Evolutionary conservation across 2,329 filamentous ascomycete genomes (phyloP).

Genomic region (Tolypocladium paradoxum): DNA sequence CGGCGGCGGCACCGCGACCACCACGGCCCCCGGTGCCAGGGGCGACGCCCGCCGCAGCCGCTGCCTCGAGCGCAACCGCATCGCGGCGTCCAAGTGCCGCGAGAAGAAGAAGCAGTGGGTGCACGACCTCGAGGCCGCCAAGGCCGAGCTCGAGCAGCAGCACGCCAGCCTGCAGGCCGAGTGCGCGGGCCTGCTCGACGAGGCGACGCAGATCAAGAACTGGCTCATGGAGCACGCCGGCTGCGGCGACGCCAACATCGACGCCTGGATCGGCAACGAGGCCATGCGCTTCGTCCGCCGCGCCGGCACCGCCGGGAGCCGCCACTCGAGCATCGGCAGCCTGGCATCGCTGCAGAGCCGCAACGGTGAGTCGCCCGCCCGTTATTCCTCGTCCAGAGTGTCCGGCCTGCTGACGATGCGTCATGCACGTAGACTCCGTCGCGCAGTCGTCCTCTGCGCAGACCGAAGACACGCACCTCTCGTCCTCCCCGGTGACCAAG

Average conservation of each 20-base stretch:
- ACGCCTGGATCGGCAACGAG: slow-evolving; percentile 42
- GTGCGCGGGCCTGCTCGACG: slow-evolving; percentile 28
- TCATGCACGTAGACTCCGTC: not conserved
- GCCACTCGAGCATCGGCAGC: slow-evolving; percentile 3
- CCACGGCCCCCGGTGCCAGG: not conserved
- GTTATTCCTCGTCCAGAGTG: not conserved
- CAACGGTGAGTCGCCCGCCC: not conserved
- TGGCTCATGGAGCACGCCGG: slow-evolving; percentile 39
- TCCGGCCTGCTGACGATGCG: not conserved
- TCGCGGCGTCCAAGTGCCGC: slow-evolving; percentile 64
- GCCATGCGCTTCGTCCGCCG: slow-evolving; percentile 35
- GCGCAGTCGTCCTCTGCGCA: not conserved
- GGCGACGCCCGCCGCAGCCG: slow-evolving; percentile 30
- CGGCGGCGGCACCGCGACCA: not conserved
- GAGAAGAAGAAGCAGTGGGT: slow-evolving; percentile 53
- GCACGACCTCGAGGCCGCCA: slow-evolving; percentile 35
- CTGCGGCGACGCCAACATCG: slow-evolving; percentile 42
- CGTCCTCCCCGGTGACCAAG: not conserved
- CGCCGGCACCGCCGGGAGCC: not conserved
- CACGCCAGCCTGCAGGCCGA: slow-evolving; percentile 33
- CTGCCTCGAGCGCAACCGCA: slow-evolving; percentile 59
- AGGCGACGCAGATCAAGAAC: slow-evolving; percentile 37
- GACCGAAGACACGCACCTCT: not conserved
- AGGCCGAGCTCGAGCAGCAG: slow-evolving; percentile 30
- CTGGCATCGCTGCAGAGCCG: not conserved